Percentiles rank a stretch among this genome's conserved stretches.
phyloP scores from a whole-genome alignment of 2,329 filamentous ascomycete species.

The Ceratocystis smalleyi region DNA sequence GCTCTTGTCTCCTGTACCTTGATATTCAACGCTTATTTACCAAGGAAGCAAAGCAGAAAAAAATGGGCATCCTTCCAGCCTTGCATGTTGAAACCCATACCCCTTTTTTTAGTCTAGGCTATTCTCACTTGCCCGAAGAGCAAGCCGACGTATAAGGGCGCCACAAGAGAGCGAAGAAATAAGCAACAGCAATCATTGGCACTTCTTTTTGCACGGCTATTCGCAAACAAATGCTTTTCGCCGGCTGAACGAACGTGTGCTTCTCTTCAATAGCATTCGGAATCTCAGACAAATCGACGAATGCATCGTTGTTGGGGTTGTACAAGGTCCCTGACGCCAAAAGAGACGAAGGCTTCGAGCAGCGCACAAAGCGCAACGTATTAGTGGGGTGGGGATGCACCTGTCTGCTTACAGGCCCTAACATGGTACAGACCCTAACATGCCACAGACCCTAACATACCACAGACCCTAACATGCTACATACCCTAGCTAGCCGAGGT shows the following conservation, averaged over 20 bases:
- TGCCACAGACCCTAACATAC: no score
- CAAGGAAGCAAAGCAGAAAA: neutral
- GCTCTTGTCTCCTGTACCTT: neutral
- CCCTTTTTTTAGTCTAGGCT: conserved; percentile 1
- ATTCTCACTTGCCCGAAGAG: neutral
- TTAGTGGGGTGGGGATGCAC: neutral
- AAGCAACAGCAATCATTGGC: no score
- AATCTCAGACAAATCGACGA: neutral
- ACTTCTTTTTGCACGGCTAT: neutral
- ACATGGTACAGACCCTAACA: no score
- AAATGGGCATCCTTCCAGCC: neutral
- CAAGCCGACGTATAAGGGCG: neutral
- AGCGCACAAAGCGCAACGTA: neutral
- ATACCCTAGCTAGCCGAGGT: no score
- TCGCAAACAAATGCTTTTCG: neutral
- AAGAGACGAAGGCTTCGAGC: neutral
- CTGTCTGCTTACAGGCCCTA: no score
- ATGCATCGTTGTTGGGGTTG: neutral
- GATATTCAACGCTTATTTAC: neutral
- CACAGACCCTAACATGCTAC: no score
- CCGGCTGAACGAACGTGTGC: neutral
- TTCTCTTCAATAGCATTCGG: neutral
- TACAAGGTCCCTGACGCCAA: neutral
- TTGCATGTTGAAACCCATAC: neutral
- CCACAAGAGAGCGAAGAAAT: neutral